Conservation (phyloP, 768 basidiomycete genomes). For the Strobilomyces dryophilus region DNA sequence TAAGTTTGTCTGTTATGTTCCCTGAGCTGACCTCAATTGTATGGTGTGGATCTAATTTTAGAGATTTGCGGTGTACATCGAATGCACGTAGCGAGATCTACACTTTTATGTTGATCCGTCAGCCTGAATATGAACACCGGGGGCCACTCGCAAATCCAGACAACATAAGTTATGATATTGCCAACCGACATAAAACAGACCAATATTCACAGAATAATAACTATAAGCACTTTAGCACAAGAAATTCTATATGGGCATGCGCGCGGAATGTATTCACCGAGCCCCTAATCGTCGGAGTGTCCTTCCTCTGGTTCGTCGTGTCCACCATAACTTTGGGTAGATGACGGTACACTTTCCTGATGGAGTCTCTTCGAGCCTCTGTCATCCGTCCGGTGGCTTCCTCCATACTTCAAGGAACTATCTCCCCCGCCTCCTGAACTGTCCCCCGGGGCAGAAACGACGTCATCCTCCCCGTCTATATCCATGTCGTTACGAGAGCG, state of each 20-base stretch:
- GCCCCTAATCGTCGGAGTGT: conserved; percentile 31
- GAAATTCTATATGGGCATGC: conserved; percentile 31
- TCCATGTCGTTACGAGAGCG: conserved; percentile 64
- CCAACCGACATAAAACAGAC: conserved; percentile 18
- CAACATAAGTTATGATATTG: conserved; percentile 17
- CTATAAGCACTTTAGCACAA: conserved; percentile 28
- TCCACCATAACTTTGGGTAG: conserved; percentile 23
- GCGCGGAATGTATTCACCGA: conserved; percentile 18
- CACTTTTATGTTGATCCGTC: conserved; percentile 27
- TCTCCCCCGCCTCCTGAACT: conserved; percentile 28
- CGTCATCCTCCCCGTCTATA: conserved; percentile 51
- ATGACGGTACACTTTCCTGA: conserved; percentile 36
- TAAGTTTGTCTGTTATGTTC: conserved; percentile 13
- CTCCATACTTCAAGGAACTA: conserved; percentile 31
- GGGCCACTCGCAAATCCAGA: conserved; percentile 8
- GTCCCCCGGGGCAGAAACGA: conserved; percentile 29
- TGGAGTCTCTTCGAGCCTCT: conserved; percentile 60
- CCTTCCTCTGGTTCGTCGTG: conserved; percentile 32
- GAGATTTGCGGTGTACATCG: conserved; percentile 11
- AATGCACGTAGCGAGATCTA: conserved; percentile 23
- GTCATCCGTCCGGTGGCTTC: conserved; percentile 41
- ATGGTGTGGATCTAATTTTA: conserved; percentile 23
- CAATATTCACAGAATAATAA: conserved; percentile 12
- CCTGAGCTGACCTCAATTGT: conserved; percentile 20
- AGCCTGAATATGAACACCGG: conserved; percentile 11